Percentiles rank a stretch among this genome's conserved stretches.
These are phyloP conservation scores for Blastobotrys buckinghamii DNA, from an alignment of 1,139 yeast species.

Conservation along the genomic window DNA sequence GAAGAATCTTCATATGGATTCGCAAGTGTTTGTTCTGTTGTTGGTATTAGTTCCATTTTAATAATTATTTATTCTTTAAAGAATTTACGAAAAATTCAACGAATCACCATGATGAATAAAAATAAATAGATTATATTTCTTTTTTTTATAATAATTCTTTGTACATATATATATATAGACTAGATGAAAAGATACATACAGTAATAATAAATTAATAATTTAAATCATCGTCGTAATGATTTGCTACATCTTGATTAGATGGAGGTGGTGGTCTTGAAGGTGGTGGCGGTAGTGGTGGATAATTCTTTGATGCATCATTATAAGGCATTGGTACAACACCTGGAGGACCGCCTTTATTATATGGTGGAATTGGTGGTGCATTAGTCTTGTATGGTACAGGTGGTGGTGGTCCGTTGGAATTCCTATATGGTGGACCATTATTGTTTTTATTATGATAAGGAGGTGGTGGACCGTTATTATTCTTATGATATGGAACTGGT, in stretches of 20 bases:
- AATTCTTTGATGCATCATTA: background rate
- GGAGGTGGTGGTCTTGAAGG: conserved; percentile 3
- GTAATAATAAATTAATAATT: background rate
- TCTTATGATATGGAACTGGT: background rate
- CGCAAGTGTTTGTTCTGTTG: conserved; percentile 50
- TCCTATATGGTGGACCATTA: background rate
- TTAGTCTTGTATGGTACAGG: background rate
- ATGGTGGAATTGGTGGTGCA: conserved; percentile 1
- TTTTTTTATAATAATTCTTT: background rate
- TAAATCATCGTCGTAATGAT: conserved; percentile 6
- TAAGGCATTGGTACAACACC: no score
- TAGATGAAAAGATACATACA: background rate
- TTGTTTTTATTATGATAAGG: background rate
- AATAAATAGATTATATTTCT: background rate
- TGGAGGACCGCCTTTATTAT: no score
- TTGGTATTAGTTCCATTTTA: conserved; percentile 37
- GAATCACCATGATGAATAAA: conserved; percentile 53
- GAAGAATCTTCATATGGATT: conserved; percentile 75
- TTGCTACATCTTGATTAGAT: background rate
- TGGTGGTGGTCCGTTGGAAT: background rate
- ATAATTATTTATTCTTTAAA: conserved; percentile 37
- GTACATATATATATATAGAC: background rate
- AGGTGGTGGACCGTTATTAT: background rate
- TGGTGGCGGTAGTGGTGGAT: conserved; percentile 1
- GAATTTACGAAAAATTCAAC: conserved; percentile 51